These are phyloP conservation scores for Zygoascus flipseniorum DNA, from an alignment of 805 yeast species.

Conservation along the genomic window DNA sequence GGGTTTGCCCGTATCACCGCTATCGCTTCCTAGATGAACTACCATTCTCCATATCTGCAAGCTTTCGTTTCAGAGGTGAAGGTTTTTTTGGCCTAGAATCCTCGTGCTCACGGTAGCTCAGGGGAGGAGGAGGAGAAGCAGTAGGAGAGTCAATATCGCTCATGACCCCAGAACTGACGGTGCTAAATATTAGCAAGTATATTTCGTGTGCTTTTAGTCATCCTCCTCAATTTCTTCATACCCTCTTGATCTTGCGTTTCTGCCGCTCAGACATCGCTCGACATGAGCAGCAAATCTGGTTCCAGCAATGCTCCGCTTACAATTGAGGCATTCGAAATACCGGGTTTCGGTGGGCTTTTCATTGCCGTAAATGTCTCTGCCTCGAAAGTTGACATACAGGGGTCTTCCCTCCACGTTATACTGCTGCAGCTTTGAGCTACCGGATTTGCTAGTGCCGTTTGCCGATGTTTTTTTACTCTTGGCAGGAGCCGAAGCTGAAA, in stretches of 20 bases:
- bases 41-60: slow-evolving; percentile 1
- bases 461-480: not conserved
- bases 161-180: not conserved
- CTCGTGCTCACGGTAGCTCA: not conserved
- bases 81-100: not conserved
- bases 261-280: slow-evolving; percentile 79
- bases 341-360: slow-evolving; percentile 40
- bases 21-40: not conserved
- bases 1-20: no score
- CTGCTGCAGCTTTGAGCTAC: slow-evolving; percentile 12
- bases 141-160: slow-evolving; percentile 9
- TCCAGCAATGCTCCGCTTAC: slow-evolving; percentile 83
- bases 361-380: slow-evolving; percentile 35
- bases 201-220: not conserved
- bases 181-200: not conserved
- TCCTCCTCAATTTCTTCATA: not conserved
- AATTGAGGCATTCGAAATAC: slow-evolving; percentile 72
- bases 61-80: slow-evolving; percentile 14
- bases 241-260: slow-evolving; percentile 23
- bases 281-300: slow-evolving; percentile 89
- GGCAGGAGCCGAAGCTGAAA: slow-evolving; percentile 4
- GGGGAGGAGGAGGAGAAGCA: slow-evolving; percentile 8
- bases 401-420: slow-evolving; percentile 20
- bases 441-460: slow-evolving; percentile 8
- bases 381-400: slow-evolving; percentile 17